Conservation (phyloP, 257 asterid genomes). For the Mitragyna speciosa region DNA sequence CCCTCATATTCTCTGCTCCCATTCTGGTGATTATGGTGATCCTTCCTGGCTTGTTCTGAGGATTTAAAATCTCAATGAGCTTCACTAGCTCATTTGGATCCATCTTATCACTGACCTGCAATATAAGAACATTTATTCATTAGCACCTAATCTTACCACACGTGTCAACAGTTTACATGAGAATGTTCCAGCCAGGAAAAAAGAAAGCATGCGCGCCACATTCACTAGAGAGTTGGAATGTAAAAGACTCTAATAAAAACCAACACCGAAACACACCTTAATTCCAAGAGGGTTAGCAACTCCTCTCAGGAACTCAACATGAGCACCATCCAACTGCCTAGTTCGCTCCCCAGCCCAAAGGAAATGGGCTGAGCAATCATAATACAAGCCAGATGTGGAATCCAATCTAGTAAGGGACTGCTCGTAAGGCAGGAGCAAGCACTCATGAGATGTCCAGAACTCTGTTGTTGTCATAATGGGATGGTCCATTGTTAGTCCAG, state of each 20-base stretch:
- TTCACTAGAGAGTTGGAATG: no score
- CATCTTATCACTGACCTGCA: slow-evolving; percentile 82
- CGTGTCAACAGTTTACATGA: background rate
- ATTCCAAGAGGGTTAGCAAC: slow-evolving; percentile 78
- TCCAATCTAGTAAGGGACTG: slow-evolving; percentile 73
- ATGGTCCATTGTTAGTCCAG: slow-evolving; percentile 74
- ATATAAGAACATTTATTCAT: background rate
- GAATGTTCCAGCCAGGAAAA: no score
- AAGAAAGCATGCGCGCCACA: no score
- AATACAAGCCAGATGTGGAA: slow-evolving; percentile 72
- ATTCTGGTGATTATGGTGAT: slow-evolving; percentile 79
- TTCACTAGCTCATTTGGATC: slow-evolving; percentile 66
- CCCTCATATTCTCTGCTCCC: slow-evolving; percentile 94
- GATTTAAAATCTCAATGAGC: slow-evolving; percentile 75
- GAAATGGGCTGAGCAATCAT: slow-evolving; percentile 79
- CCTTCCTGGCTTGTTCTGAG: slow-evolving; percentile 71
- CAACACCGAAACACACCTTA: slow-evolving; percentile 39
- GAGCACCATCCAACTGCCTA: slow-evolving; percentile 79
- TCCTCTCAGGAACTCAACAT: slow-evolving; percentile 77
- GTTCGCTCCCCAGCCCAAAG: slow-evolving; percentile 86
- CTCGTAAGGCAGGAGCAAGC: slow-evolving; percentile 78
- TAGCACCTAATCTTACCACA: slow-evolving; percentile 15
- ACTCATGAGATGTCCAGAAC: slow-evolving; percentile 86
- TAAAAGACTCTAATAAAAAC: background rate
- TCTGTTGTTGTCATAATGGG: slow-evolving; percentile 70